These are phyloP conservation scores for Ricinus communis DNA, from an alignment of 345 rosid genomes.

Conservation along the genomic window DNA sequence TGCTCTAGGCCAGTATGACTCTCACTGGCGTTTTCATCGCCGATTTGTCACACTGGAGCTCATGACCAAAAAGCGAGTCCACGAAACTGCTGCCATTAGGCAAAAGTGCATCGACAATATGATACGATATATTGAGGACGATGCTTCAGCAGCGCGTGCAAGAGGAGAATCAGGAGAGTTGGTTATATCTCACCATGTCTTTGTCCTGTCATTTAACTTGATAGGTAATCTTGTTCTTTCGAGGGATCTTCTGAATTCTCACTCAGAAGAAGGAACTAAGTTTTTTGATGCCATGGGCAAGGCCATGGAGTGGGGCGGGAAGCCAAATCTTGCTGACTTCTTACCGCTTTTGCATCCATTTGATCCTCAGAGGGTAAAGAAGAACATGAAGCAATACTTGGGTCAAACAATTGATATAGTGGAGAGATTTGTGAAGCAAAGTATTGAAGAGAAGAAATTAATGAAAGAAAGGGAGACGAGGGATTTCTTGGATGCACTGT, in stretches of 20 bases:
- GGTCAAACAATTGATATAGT: slow-evolving; percentile 20
- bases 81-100: slow-evolving; percentile 10
- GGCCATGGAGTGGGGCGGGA: slow-evolving; percentile 3
- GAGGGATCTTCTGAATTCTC: slow-evolving; percentile 9
- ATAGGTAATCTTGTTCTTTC: slow-evolving; percentile 22
- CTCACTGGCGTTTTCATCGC: slow-evolving; percentile 17
- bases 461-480: background rate
- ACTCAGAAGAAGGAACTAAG: slow-evolving; percentile 9
- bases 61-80: slow-evolving; percentile 5
- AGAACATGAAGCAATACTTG: slow-evolving; percentile 15
- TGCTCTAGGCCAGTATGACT: slow-evolving; percentile 13
- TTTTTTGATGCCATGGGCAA: slow-evolving; percentile 15
- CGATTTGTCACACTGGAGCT: slow-evolving; percentile 13
- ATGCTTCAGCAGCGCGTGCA: background rate
- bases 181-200: background rate
- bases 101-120: slow-evolving; percentile 3
- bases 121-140: slow-evolving; percentile 12
- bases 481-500: slow-evolving; percentile 21
- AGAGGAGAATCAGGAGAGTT: slow-evolving; percentile 17
- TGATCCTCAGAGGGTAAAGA: slow-evolving; percentile 35
- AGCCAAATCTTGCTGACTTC: slow-evolving; percentile 24
- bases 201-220: slow-evolving; percentile 18
- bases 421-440: slow-evolving; percentile 16
- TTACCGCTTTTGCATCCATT: slow-evolving; percentile 11
- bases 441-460: background rate